Evolutionary conservation across 345 rosid species (phyloP).

Genomic region (Eutrema japonicum): DNA sequence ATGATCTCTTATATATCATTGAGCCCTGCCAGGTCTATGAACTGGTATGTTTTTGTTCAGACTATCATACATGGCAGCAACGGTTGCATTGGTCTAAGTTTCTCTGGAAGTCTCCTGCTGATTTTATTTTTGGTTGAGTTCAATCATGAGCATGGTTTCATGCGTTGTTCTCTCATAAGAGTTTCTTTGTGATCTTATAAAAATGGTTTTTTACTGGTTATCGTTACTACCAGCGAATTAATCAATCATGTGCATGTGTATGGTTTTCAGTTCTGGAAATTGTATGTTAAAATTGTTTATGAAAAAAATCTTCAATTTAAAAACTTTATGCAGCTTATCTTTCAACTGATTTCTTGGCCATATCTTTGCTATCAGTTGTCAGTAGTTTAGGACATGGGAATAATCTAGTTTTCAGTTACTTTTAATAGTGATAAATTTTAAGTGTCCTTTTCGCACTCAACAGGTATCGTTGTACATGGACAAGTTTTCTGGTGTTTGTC

Average conservation of each 20-base stretch:
- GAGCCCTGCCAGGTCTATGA: conserved; percentile 99
- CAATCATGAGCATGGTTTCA: conserved; percentile 25
- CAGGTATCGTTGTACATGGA: conserved; percentile 99
- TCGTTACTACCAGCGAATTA: conserved; percentile 8
- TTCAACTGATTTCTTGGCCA: conserved; percentile 19
- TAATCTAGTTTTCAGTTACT: conserved; percentile 6
- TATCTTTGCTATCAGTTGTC: conserved; percentile 17
- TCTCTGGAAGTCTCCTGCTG: conserved; percentile 24
- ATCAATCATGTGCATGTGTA: conserved; percentile 27
- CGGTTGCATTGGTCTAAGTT: conserved; percentile 24
- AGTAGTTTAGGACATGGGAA: conserved; percentile 26
- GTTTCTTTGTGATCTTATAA: conserved; percentile 14
- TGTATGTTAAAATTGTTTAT: conserved; percentile 23
- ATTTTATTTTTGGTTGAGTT: conserved; percentile 21
- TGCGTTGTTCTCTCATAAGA: conserved; percentile 20
- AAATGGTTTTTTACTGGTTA: conserved; percentile 6
- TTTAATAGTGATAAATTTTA: conserved; percentile 21
- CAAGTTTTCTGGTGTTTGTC: conserved; percentile 99
- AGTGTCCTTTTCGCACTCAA: conserved; percentile 26
- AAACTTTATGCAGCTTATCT: conserved; percentile 23
- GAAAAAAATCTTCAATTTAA: not conserved
- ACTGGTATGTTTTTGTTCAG: conserved; percentile 61
- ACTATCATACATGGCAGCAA: conserved; percentile 20
- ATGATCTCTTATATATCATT: conserved; percentile 89
- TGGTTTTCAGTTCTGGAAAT: conserved; percentile 9